Evolutionary conservation across 2,329 filamentous ascomycete species (phyloP), one percentile per base, ranked within the genome.

Genomic region (Xylariaceae sp.): DNA sequence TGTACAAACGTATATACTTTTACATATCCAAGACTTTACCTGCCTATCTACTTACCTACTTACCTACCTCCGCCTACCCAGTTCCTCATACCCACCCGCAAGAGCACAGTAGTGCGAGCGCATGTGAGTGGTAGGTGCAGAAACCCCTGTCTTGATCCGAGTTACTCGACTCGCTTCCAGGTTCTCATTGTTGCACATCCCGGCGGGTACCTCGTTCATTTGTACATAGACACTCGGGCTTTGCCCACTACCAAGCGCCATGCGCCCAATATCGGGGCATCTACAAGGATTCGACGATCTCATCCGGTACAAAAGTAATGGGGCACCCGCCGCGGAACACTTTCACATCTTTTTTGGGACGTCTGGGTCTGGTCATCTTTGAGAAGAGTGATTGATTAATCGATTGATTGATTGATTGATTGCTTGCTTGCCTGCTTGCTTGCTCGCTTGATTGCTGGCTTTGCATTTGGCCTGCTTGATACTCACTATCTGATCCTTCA

Each of bases 281-380:
- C 55, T 61, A 59, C 64, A 60, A 67, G 66, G 68, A 61, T 65
- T 61, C 54, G 61, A 61, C 63, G 67, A 69, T 69, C 65, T 66
- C 52, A 59, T 63, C 59, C 51, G 59, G 63, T 70, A 66, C 67
- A 64, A 67, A 65, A 66, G 60, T 67, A 67, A 69, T 59, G 57
- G 66, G 60, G 50, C 65, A 67, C 60, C 65, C 64, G 61, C 61
- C 64, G 63, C 65, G 65, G 61, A 47, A 54, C 46, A 43, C 37
- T 40, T 60, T 55, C 37, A 42, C 48, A 37, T 48, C 44, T 54
- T 58, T 63, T 60, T 56, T 46, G 57, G 42, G 40, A 55, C 52
- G 42, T 46, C 14, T 53, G 40, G 20, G 29, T 48, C 21, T 43
- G 21, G 47, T 55, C 44, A 44, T 50, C 42, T 55, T 50, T 53